These are phyloP conservation scores for Strigomonas galati DNA, from an alignment of 208 protist genomes.

Conservation along the genomic window DNA sequence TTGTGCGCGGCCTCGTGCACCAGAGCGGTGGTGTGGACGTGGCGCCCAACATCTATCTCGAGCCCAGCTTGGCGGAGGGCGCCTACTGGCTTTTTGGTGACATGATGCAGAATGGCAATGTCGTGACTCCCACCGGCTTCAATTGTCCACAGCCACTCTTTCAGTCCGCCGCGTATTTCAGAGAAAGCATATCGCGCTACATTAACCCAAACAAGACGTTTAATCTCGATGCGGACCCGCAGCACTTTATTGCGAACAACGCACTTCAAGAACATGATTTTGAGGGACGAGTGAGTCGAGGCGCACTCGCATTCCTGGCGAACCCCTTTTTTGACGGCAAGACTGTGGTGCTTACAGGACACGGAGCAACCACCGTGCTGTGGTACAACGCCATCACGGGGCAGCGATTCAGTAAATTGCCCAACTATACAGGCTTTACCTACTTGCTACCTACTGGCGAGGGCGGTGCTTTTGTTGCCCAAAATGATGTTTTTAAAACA, in stretches of 20 bases:
- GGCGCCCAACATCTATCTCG: slow-evolving; percentile 32
- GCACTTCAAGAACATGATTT: slow-evolving; percentile 31
- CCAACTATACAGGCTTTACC: no score
- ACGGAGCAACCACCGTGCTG: slow-evolving; percentile 31
- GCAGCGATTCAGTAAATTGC: no score
- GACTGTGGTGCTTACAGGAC: slow-evolving; percentile 32
- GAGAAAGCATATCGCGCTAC: slow-evolving; percentile 23
- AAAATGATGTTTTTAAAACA: no score
- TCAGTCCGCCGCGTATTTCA: slow-evolving; percentile 23
- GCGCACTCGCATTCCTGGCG: slow-evolving; percentile 17
- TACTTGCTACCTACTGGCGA: no score
- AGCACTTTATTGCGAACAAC: slow-evolving; percentile 20
- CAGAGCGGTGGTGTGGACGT: neutral
- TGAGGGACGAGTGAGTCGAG: slow-evolving; percentile 21
- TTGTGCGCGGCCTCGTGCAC: slow-evolving; percentile 24
- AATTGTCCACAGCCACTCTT: slow-evolving; percentile 34
- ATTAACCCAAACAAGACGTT: slow-evolving; percentile 34
- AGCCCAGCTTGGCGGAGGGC: slow-evolving; percentile 42
- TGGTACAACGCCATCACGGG: slow-evolving; percentile 25
- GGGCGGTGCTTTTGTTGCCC: no score
- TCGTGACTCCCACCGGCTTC: slow-evolving; percentile 20
- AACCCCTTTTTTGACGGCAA: slow-evolving; percentile 32
- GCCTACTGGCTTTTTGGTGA: slow-evolving; percentile 41
- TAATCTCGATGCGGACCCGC: slow-evolving; percentile 29
- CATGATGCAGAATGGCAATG: slow-evolving; percentile 30